Percentiles rank a stretch among this genome's conserved stretches.
These are phyloP conservation scores for Rhizophora apiculata DNA, from an alignment of 345 rosid species.

Conservation along the genomic window DNA sequence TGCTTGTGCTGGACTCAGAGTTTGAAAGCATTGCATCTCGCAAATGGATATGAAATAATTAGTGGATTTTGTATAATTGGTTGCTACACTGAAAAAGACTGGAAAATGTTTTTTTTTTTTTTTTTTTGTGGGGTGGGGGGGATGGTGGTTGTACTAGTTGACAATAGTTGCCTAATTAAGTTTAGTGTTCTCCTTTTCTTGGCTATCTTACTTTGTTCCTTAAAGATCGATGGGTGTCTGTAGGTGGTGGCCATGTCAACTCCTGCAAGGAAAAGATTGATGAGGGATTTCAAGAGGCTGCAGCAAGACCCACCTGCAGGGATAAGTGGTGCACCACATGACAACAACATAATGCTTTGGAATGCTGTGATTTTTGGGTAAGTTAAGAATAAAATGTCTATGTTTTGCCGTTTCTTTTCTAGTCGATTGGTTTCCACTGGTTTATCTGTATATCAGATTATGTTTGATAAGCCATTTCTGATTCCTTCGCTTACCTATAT, in stretches of 20 bases:
- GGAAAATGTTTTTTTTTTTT: too few relatives aligned
- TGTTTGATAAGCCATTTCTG: conserved; percentile 18
- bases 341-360: conserved; percentile 32
- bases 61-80: too few relatives aligned
- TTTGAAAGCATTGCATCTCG: too few relatives aligned
- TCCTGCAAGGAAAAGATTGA: conserved; percentile 35
- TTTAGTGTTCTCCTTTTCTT: too few relatives aligned
- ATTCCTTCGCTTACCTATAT: conserved; percentile 26
- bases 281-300: conserved; percentile 39
- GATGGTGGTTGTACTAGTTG: too few relatives aligned
- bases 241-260: conserved; percentile 25
- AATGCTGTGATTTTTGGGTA: conserved; percentile 40
- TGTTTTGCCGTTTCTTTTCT: background rate
- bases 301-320: conserved; percentile 42
- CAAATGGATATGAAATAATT: too few relatives aligned
- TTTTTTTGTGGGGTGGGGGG: too few relatives aligned
- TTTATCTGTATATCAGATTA: conserved; percentile 10
- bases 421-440: background rate
- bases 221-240: background rate
- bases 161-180: too few relatives aligned
- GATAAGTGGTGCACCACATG: conserved; percentile 34
- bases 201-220: too few relatives aligned
- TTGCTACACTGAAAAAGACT: too few relatives aligned
- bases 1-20: too few relatives aligned
- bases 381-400: background rate